A percentile compares a stretch with the other conserved stretches of the same genome.
Conservation (phyloP, 495 filamentous ascomycete species). For the Aspergillus sclerotioniger region DNA sequence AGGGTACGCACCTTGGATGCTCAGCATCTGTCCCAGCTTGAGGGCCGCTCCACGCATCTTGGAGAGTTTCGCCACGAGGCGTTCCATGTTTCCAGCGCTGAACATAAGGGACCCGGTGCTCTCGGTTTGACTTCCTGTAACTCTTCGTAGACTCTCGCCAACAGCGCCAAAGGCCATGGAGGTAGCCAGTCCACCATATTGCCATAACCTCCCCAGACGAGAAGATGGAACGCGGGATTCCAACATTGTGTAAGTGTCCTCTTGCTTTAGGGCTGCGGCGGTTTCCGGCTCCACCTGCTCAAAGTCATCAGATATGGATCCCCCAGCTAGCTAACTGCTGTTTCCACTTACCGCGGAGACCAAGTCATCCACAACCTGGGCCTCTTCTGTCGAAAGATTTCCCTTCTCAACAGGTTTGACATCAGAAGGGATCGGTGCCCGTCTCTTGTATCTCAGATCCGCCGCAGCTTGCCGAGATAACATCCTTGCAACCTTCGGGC, state of each 20-base stretch:
- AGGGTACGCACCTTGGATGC: constrained; percentile 69
- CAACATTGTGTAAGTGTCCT: constrained; percentile 63
- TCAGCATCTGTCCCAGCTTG: constrained; percentile 97
- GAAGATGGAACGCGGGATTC: constrained; percentile 91
- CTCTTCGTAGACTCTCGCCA: constrained; percentile 75
- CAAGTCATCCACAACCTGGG: constrained; percentile 25
- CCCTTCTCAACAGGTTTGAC: neutral
- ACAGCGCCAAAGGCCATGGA: constrained; percentile 96
- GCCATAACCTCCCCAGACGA: constrained; percentile 83
- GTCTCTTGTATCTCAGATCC: constrained; percentile 5
- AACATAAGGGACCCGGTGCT: constrained; percentile 77
- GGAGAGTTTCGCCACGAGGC: constrained; percentile 86
- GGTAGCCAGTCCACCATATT: constrained; percentile 88
- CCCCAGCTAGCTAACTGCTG: neutral
- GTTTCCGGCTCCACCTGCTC: constrained; percentile 15
- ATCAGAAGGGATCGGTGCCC: neutral
- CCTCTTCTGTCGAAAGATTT: constrained; percentile 14
- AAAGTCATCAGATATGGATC: constrained; percentile 9
- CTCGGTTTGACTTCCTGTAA: constrained; percentile 57
- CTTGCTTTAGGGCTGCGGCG: constrained; percentile 18
- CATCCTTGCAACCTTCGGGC: constrained; percentile 55
- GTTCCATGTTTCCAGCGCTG: constrained; percentile 83
- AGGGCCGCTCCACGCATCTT: constrained; percentile 96
- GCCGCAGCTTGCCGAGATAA: constrained; percentile 36
- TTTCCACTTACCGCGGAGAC: constrained; percentile 13